Evolutionary conservation across 129 eudicot species (phyloP), one percentile per base, ranked within the genome.

Genomic region (Helichrysum umbraculigerum): DNA sequence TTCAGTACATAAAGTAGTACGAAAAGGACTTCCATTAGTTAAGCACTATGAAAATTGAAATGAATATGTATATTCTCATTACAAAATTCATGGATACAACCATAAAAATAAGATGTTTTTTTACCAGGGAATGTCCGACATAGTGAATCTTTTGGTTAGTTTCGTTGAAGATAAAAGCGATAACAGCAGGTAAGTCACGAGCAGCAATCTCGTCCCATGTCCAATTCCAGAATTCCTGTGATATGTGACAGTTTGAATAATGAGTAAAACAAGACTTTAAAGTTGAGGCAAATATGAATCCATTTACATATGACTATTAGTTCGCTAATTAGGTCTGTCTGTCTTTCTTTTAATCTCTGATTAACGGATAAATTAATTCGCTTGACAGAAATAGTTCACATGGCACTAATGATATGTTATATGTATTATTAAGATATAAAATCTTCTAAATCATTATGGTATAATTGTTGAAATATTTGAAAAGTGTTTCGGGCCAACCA

Each of bases 221-320:
- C 99, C 99, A 95, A 47, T 95, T 69, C 99, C 99, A 95, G 69
- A 58, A 95, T 64, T 85, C 97, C 99, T 94, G 78, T 21, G 3
- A 62, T 17, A 29, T 7, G 60, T 68, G 33, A 57, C 59, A 21
- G 34, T 33, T 25, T 44, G 52, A 44, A 44, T 44, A 12, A 44
- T 2, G 15, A 25, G 28, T 25, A 44, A 44, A 44, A 3, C 3
- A 44, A 3, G 4, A 44, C 17, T 12, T 1, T 14, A 44, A 11
- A 44, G 0, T 44, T 44, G 4, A 44, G 16, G 4, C 17, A 3
- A 44, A 14, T 44, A 12, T 44, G 52, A 44, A 44, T 16, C 5
- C 50, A 42, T 42, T 42, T 8, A 8, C 50, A 9, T 42, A 2
- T 42, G 50, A 42, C 14, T 14, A 42, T n/a, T n/a, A n/a, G n/a